These are phyloP conservation scores for Eimeria acervulina DNA, from an alignment of 169 alveolate species.

Conservation along the genomic window DNA sequence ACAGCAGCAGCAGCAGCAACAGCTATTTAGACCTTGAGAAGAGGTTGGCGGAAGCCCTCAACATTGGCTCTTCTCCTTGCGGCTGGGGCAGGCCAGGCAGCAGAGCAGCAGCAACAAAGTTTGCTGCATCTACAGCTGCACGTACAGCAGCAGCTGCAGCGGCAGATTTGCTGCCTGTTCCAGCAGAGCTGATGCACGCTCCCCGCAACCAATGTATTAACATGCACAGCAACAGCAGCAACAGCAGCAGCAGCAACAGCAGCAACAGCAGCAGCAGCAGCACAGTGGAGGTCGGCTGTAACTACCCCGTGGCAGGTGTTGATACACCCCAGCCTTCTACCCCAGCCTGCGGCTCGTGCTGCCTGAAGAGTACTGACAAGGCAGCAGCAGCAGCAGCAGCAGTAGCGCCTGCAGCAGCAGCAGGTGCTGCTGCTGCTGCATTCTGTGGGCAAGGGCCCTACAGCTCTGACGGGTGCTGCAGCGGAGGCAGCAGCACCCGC, in stretches of 20 bases:
- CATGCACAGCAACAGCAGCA: not conserved
- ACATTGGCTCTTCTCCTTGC: not conserved
- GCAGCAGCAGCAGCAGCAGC: not conserved
- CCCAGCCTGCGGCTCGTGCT: not conserved
- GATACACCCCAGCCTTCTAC: constrained; percentile 20
- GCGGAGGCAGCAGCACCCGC: constrained; percentile 67
- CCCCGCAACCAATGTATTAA: not conserved
- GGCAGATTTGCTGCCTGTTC: not conserved
- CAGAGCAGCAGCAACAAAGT: not conserved
- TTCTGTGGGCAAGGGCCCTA: not conserved
- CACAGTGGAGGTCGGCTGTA: not conserved
- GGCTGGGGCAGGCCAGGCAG: not conserved
- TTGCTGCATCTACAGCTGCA: not conserved
- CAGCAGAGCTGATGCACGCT: not conserved
- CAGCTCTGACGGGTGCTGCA: not conserved
- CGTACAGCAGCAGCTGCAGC: not conserved
- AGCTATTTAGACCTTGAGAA: constrained; percentile 18
- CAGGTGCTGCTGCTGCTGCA: not conserved
- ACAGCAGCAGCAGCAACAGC: constrained; percentile 22
- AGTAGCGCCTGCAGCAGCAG: not conserved
- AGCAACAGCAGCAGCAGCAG: constrained; percentile 41
- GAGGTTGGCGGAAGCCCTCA: constrained; percentile 35
- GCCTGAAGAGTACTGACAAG: not conserved
- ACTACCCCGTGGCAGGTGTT: not conserved
- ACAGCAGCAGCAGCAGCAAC: constrained; percentile 64